Evolutionary conservation across 1,284 basidiomycete species (phyloP).

Genomic region (Rhodotorula sp.): DNA sequence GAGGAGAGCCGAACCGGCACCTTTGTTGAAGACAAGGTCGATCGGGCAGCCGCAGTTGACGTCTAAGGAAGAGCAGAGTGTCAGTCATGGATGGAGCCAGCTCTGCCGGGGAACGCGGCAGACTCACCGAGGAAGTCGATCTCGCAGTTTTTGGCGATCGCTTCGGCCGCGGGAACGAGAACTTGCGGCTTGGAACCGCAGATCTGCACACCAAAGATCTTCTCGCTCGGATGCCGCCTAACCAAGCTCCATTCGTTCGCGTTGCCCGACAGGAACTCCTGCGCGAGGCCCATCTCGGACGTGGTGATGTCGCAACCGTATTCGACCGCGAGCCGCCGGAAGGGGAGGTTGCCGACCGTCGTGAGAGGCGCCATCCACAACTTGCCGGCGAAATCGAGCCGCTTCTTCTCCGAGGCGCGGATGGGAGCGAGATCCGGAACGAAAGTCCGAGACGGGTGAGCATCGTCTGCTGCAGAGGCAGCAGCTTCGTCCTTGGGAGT

Average conservation of each 20-base stretch:
- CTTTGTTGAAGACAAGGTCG: slow-evolving; percentile 82
- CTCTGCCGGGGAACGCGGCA: background rate
- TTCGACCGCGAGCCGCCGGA: slow-evolving; percentile 80
- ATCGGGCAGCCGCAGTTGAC: slow-evolving; percentile 97
- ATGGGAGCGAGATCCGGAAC: slow-evolving; percentile 56
- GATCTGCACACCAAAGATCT: slow-evolving; percentile 83
- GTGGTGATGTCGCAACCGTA: slow-evolving; percentile 94
- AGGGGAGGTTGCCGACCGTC: slow-evolving; percentile 93
- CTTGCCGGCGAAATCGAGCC: slow-evolving; percentile 81
- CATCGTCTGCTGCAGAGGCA: slow-evolving; percentile 3
- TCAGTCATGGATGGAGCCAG: slow-evolving; percentile 15
- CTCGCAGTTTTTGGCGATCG: slow-evolving; percentile 66
- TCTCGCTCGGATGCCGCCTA: slow-evolving; percentile 80
- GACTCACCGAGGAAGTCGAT: slow-evolving; percentile 44
- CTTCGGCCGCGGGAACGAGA: slow-evolving; percentile 80
- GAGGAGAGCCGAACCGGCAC: slow-evolving; percentile 62
- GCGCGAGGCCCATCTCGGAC: slow-evolving; percentile 69
- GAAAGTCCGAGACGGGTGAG: slow-evolving; percentile 27
- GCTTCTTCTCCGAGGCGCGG: slow-evolving; percentile 78
- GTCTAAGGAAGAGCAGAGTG: slow-evolving; percentile 71
- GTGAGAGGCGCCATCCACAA: slow-evolving; percentile 88
- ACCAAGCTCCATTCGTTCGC: slow-evolving; percentile 90
- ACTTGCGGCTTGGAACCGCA: slow-evolving; percentile 70
- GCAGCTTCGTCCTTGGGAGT: background rate
- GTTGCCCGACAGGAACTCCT: slow-evolving; percentile 61